These are phyloP conservation scores for Exophiala sp. DNA, from an alignment of 2,329 filamentous ascomycete genomes.

Conservation along the genomic window DNA sequence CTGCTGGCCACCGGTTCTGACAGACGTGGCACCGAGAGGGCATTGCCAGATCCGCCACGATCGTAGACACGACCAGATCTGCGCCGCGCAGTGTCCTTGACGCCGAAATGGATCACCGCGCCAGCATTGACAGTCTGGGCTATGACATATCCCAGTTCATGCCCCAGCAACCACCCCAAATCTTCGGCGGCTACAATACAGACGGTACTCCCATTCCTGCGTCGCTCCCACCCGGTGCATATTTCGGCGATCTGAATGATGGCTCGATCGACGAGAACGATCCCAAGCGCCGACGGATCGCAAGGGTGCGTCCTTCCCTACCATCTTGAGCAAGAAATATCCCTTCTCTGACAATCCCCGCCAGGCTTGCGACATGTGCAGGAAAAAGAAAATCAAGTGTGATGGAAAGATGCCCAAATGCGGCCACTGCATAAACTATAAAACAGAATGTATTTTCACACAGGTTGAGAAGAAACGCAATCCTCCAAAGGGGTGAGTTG, in stretches of 20 bases:
- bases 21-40: not conserved
- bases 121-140: slow-evolving; percentile 34
- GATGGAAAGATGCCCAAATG: slow-evolving; percentile 94
- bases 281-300: slow-evolving; percentile 83
- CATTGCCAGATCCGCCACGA: not conserved
- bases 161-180: slow-evolving; percentile 62
- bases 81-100: not conserved
- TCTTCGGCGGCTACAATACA: slow-evolving; percentile 62
- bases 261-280: slow-evolving; percentile 62
- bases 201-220: slow-evolving; percentile 59
- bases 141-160: slow-evolving; percentile 54
- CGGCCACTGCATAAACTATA: slow-evolving; percentile 95
- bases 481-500: slow-evolving; percentile 86
- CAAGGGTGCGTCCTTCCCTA: slow-evolving; percentile 61
- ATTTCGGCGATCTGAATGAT: slow-evolving; percentile 45
- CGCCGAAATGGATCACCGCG: slow-evolving; percentile 22
- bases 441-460: slow-evolving; percentile 95
- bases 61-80: not conserved
- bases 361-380: slow-evolving; percentile 91
- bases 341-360: slow-evolving; percentile 18
- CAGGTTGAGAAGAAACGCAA: slow-evolving; percentile 98
- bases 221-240: slow-evolving; percentile 39
- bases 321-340: not conserved
- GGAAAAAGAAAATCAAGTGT: slow-evolving; percentile 93
- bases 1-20: not conserved